Percentiles rank a stretch among this genome's conserved stretches.
These are phyloP conservation scores for Globisporangium echinulatum DNA, from an alignment of 352 stramenopile genomes.

Conservation along the genomic window DNA sequence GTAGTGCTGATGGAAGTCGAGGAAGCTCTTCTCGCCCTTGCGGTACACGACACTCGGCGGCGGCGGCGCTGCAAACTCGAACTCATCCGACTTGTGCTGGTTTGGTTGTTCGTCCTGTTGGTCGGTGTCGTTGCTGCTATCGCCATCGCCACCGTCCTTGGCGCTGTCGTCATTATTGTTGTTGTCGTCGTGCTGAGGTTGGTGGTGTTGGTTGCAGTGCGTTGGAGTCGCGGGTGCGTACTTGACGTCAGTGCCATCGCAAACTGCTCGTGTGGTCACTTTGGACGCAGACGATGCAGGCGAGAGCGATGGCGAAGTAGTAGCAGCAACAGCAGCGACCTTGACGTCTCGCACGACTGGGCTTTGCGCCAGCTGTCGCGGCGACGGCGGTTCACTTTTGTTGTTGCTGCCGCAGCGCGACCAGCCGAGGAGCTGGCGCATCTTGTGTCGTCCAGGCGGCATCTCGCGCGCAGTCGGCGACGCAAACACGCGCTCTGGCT, in stretches of 20 bases:
- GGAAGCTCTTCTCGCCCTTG: slow-evolving; percentile 74
- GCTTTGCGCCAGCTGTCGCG: slow-evolving; percentile 14
- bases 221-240: background rate
- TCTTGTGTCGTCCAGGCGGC: slow-evolving; percentile 27
- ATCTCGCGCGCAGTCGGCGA: slow-evolving; percentile 25
- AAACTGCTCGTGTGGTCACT: background rate
- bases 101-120: slow-evolving; percentile 1
- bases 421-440: slow-evolving; percentile 39
- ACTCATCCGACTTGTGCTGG: background rate
- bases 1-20: slow-evolving; percentile 84
- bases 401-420: slow-evolving; percentile 20
- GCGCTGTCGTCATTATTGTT: background rate
- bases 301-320: background rate
- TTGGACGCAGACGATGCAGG: background rate
- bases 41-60: slow-evolving; percentile 40
- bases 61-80: slow-evolving; percentile 2
- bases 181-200: background rate
- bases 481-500: slow-evolving; percentile 43
- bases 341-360: slow-evolving; percentile 1
- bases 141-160: background rate
- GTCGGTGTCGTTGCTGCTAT: background rate
- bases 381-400: slow-evolving; percentile 9
- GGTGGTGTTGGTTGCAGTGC: background rate
- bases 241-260: background rate
- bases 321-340: background rate